Conservation (phyloP, 1,284 basidiomycete species). For the Bjerkandera adusta region DNA sequence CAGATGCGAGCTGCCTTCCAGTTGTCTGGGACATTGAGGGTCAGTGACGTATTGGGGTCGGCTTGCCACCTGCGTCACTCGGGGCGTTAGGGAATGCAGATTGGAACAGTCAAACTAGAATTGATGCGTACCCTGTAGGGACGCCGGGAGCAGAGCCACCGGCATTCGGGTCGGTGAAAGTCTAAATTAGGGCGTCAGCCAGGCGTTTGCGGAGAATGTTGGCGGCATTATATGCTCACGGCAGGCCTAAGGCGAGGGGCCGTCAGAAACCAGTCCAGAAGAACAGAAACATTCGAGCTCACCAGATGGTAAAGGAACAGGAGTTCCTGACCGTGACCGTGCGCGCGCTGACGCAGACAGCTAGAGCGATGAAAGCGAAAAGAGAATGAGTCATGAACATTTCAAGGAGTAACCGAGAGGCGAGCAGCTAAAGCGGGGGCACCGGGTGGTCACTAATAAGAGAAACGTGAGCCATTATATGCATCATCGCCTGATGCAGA, state of each 20-base stretch:
- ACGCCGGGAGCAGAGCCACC: conserved; percentile 16
- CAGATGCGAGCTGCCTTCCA: conserved; percentile 35
- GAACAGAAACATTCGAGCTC: not conserved
- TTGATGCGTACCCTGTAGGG: conserved; percentile 14
- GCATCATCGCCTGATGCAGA: too few relatives aligned
- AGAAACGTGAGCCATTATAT: too few relatives aligned
- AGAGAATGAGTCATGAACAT: too few relatives aligned
- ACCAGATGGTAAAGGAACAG: conserved; percentile 14
- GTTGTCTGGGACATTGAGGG: conserved; percentile 31
- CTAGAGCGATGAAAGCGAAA: not conserved
- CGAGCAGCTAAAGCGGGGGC: too few relatives aligned
- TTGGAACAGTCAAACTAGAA: not conserved
- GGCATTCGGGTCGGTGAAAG: conserved; percentile 20
- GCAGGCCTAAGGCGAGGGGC: conserved; percentile 16
- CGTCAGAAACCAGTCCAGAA: not conserved
- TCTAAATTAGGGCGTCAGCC: not conserved
- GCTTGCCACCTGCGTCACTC: conserved; percentile 18
- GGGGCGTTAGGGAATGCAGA: not conserved
- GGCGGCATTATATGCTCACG: conserved; percentile 7
- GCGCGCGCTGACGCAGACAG: not conserved
- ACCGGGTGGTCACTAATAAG: too few relatives aligned
- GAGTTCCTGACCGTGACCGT: conserved; percentile 11
- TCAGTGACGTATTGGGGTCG: conserved; percentile 10
- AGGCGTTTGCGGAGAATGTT: too few relatives aligned
- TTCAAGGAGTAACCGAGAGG: too few relatives aligned